phyloP scores from a whole-genome alignment of 169 alveolate genomes.

The Plasmodium vivax region DNA sequence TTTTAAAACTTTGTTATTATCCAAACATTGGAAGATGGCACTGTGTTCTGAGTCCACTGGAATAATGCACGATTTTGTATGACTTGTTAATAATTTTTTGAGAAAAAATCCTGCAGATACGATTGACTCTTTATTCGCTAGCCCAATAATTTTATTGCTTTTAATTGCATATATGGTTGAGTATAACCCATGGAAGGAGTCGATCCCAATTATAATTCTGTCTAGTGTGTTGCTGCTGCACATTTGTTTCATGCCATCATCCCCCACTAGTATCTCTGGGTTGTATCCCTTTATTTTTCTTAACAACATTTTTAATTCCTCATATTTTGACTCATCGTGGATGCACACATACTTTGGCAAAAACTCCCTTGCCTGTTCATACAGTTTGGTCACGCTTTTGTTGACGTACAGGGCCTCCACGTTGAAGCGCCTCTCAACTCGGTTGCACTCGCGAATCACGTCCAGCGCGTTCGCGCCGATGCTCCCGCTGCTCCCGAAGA shows the following conservation, averaged over 20 bases:
- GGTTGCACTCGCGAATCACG: conserved; percentile 76
- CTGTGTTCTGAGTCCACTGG: conserved; percentile 91
- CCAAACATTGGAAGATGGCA: conserved; percentile 89
- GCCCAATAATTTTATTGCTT: conserved; percentile 84
- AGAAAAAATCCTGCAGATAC: conserved; percentile 86
- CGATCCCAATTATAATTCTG: conserved; percentile 85
- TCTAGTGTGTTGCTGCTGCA: conserved; percentile 79
- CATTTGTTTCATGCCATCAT: conserved; percentile 77
- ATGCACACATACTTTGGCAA: conserved; percentile 80
- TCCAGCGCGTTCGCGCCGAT: conserved; percentile 87
- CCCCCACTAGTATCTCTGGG: conserved; percentile 75
- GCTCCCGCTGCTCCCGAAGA: conserved; percentile 88
- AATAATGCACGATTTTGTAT: conserved; percentile 67
- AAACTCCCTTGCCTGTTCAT: conserved; percentile 80
- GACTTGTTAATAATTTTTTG: conserved; percentile 38
- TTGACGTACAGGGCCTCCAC: conserved; percentile 88
- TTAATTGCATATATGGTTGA: conserved; percentile 88
- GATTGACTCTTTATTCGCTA: conserved; percentile 89
- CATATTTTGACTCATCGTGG: conserved; percentile 53
- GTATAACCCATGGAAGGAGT: conserved; percentile 89
- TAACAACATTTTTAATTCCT: conserved; percentile 60
- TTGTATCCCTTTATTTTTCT: conserved; percentile 17
- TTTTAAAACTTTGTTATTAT: conserved; percentile 62
- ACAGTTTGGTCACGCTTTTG: conserved; percentile 73
- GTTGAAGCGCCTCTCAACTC: conserved; percentile 73